Percentiles rank a stretch among this genome's conserved stretches.
Conservation (phyloP, 169 alveolate species). For the Cystoisospora suis region DNA sequence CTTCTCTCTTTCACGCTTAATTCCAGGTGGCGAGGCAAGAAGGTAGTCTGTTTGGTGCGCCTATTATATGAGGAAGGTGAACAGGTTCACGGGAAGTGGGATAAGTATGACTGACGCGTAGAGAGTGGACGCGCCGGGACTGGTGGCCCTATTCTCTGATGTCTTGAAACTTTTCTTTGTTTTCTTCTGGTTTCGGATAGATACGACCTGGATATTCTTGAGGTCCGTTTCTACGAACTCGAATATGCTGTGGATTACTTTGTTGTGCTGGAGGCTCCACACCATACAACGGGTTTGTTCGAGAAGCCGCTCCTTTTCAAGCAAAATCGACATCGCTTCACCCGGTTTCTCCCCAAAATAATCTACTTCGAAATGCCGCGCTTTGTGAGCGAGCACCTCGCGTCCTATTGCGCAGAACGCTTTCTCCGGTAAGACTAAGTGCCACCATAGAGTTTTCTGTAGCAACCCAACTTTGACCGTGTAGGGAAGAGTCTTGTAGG, state of each 20-base stretch:
- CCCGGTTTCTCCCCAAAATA: conserved; percentile 19
- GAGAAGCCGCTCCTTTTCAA: conserved; percentile 51
- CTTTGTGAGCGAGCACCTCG: conserved; percentile 12
- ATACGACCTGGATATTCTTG: conserved; percentile 49
- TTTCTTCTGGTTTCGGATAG: background rate
- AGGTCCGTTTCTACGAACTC: conserved; percentile 45
- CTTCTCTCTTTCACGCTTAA: no score
- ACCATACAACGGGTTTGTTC: conserved; percentile 47
- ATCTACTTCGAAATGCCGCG: conserved; percentile 40
- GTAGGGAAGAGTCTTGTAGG: no score
- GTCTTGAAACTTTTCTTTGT: background rate
- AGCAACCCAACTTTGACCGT: no score
- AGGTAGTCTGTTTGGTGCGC: no score
- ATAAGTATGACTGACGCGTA: no score
- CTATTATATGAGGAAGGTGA: no score
- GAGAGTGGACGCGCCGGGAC: no score
- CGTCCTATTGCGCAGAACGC: background rate
- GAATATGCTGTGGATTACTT: conserved; percentile 46
- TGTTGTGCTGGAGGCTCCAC: conserved; percentile 49
- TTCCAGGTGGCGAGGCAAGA: no score
- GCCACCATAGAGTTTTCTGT: no score
- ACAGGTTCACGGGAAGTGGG: no score
- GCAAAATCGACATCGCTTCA: conserved; percentile 18
- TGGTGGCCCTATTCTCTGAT: background rate
- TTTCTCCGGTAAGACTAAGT: background rate